Evolutionary conservation across 202 grass and related monocot species (phyloP).

Genomic region (Elaeis oleifera): DNA sequence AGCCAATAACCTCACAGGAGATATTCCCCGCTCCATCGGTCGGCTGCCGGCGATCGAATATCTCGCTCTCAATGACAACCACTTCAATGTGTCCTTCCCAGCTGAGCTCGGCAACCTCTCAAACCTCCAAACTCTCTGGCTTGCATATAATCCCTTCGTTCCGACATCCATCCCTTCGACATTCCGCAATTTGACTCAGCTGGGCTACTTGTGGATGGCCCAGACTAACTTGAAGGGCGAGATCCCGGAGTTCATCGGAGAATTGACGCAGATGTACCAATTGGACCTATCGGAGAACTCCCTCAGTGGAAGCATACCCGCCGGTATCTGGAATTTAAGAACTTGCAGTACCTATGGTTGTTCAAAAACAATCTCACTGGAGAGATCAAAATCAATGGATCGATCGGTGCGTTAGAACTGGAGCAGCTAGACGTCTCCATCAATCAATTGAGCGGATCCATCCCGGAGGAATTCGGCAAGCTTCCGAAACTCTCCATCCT

Average conservation of each 20-base stretch:
- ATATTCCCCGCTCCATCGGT: constrained; percentile 33
- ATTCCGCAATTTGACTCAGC: constrained; percentile 30
- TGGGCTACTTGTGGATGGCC: constrained; percentile 1
- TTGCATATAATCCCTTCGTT: constrained; percentile 19
- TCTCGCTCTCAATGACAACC: constrained; percentile 28
- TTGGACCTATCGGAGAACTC: constrained; percentile 25
- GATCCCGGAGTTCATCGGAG: constrained; percentile 26
- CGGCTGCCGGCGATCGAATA: constrained; percentile 14
- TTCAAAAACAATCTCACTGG: constrained; percentile 19
- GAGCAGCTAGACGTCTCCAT: constrained; percentile 4
- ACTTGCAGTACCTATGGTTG: constrained; percentile 12
- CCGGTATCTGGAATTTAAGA: constrained; percentile 41
- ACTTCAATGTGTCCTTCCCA: constrained; percentile 21
- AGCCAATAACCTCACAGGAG: constrained; percentile 28
- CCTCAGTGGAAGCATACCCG: constrained; percentile 36
- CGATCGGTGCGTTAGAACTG: constrained; percentile 27
- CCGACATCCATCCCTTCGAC: constrained; percentile 27
- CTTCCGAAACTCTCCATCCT: constrained; percentile 23
- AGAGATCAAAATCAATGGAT: constrained; percentile 5
- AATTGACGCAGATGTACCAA: constrained; percentile 25
- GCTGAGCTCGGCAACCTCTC: constrained; percentile 34
- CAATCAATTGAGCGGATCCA: constrained; percentile 39
- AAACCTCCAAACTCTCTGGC: constrained; percentile 17
- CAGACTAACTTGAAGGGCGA: constrained; percentile 18
- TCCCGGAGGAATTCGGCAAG: constrained; percentile 43